These are phyloP conservation scores for Mrakia frigida DNA, from an alignment of 768 basidiomycete genomes.

Conservation along the genomic window DNA sequence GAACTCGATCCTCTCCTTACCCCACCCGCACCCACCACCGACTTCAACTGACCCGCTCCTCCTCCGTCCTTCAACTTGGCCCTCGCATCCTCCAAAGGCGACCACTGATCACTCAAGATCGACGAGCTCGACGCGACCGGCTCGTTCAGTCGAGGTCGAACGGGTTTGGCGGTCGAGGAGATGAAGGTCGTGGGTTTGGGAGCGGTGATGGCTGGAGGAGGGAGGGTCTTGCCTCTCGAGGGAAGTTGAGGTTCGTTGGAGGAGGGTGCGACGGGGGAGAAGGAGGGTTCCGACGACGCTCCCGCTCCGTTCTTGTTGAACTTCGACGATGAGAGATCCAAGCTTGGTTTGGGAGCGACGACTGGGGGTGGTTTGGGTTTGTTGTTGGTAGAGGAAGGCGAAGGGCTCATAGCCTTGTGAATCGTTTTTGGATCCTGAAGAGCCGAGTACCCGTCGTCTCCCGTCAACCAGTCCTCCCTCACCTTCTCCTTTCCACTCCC, in stretches of 20 bases:
- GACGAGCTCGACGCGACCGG: constrained; percentile 12
- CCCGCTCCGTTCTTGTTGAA: neutral
- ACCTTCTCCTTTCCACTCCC: neutral
- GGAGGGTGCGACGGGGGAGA: neutral
- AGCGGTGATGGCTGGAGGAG: neutral
- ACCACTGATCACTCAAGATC: constrained; percentile 29
- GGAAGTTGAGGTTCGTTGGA: constrained; percentile 3
- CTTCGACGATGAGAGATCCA: neutral
- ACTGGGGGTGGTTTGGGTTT: neutral
- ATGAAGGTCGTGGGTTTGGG: neutral
- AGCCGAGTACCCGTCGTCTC: constrained; percentile 9
- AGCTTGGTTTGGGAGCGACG: constrained; percentile 21
- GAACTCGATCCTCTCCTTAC: neutral
- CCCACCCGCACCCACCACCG: too few species aligned
- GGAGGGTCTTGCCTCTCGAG: neutral
- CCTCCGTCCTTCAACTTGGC: neutral
- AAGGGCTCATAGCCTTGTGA: neutral
- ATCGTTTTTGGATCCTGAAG: constrained; percentile 2
- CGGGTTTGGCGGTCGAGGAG: neutral
- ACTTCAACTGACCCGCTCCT: neutral
- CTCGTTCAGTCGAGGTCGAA: neutral
- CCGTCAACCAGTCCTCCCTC: constrained; percentile 21
- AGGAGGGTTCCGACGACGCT: neutral
- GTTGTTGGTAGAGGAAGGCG: neutral
- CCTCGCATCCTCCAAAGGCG: constrained; percentile 23